Evolutionary conservation across 352 stramenopile genomes (phyloP).

Genomic region (Thalassiosira mediterranea): DNA sequence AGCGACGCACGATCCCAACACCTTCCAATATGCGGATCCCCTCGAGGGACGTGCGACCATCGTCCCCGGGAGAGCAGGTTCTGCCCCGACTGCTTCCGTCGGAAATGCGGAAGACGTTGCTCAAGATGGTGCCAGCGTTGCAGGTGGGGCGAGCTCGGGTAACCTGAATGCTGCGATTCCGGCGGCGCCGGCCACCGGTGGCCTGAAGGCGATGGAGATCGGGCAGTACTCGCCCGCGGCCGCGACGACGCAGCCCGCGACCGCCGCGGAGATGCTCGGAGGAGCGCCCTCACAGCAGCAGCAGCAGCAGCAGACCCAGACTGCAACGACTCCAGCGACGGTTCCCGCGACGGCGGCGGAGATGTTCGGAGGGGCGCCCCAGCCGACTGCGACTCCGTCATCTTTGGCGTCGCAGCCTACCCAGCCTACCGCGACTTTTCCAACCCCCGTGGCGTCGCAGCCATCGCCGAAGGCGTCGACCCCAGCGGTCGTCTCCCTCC

Average conservation of each 20-base stretch:
- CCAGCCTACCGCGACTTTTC: background rate
- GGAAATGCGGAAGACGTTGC: too few species aligned
- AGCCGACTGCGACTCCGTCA: background rate
- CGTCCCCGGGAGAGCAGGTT: background rate
- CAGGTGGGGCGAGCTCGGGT: background rate
- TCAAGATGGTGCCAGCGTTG: constrained; percentile 3
- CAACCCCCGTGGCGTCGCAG: background rate
- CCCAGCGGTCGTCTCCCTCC: background rate
- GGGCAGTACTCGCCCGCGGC: constrained; percentile 49
- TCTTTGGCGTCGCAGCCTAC: background rate
- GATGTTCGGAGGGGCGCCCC: constrained; percentile 1
- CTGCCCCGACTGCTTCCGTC: too few species aligned
- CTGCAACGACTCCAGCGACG: background rate
- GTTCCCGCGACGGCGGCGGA: background rate
- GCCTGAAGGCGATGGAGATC: constrained; percentile 18
- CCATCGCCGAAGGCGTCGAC: background rate
- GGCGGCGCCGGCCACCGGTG: constrained; percentile 10
- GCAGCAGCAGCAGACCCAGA: background rate
- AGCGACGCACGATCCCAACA: constrained; percentile 14
- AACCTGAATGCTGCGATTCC: constrained; percentile 3
- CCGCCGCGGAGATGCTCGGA: background rate
- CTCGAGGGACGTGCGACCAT: constrained; percentile 23
- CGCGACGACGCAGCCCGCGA: constrained; percentile 38
- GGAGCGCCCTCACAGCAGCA: background rate
- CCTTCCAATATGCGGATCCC: constrained; percentile 37